These are phyloP conservation scores for Calycina herbarum DNA, from an alignment of 2,329 filamentous ascomycete species.

Conservation along the genomic window DNA sequence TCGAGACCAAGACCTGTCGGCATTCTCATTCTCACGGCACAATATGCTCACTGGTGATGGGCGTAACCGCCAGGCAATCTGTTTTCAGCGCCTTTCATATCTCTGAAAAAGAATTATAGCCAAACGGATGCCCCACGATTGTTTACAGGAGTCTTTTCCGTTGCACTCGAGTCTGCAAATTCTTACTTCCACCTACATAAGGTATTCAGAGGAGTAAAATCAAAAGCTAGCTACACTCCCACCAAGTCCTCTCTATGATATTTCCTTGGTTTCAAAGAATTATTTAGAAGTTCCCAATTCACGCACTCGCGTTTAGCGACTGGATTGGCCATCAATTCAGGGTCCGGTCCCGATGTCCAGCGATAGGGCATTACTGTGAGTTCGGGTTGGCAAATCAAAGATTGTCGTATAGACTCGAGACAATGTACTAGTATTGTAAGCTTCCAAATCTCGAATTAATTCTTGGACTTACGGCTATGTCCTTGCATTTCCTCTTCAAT, in stretches of 20 bases:
- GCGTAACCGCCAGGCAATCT: too few relatives aligned
- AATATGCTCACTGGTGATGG: too few relatives aligned
- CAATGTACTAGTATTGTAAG: conserved; percentile 11
- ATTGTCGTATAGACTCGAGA: conserved; percentile 10
- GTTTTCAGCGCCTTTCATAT: too few relatives aligned
- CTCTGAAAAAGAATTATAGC: too few relatives aligned
- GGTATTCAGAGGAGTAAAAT: not conserved
- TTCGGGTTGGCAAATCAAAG: conserved; percentile 10
- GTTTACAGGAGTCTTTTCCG: too few relatives aligned
- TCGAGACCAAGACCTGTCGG: too few relatives aligned
- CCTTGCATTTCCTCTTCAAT: conserved; percentile 7
- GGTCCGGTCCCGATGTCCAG: not conserved
- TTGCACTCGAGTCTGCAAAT: too few relatives aligned
- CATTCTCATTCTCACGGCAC: too few relatives aligned
- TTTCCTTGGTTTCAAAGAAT: not conserved
- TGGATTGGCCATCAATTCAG: conserved; percentile 8
- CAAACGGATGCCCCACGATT: too few relatives aligned
- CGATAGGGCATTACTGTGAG: conserved; percentile 8
- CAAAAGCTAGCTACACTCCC: not conserved
- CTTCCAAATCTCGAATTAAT: not conserved
- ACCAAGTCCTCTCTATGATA: not conserved
- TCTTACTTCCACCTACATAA: not conserved
- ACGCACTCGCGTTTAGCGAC: conserved; percentile 10
- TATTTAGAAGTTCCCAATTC: conserved; percentile 3
- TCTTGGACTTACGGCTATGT: conserved; percentile 7